Conservation (phyloP, 768 basidiomycete genomes). For the Leccinum uliginosum region DNA sequence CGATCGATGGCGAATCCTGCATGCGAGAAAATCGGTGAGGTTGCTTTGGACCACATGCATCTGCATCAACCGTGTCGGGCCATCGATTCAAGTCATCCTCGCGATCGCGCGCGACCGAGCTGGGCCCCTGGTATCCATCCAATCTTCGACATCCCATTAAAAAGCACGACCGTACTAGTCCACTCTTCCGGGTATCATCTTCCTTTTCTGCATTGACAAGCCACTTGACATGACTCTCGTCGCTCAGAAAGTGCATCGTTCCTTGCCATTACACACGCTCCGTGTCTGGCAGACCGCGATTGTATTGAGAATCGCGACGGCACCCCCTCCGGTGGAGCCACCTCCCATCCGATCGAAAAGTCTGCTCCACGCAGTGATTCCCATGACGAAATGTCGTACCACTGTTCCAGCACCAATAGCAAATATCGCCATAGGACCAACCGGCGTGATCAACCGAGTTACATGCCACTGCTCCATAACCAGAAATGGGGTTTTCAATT, state of each 20-base stretch:
- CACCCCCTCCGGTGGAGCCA: constrained; percentile 7
- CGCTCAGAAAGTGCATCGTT: not conserved
- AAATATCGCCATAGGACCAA: constrained; percentile 1
- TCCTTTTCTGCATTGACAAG: constrained; percentile 4
- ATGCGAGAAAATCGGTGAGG: not conserved
- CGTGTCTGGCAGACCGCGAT: not conserved
- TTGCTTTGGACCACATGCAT: not conserved
- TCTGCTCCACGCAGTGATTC: not conserved
- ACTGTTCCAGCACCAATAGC: constrained; percentile 5
- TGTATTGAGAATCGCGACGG: constrained; percentile 13
- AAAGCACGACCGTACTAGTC: not conserved
- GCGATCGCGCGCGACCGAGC: not conserved
- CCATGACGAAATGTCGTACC: not conserved
- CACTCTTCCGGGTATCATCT: not conserved
- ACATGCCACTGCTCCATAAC: not conserved
- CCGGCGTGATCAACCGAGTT: not conserved
- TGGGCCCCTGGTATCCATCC: not conserved
- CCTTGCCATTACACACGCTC: not conserved
- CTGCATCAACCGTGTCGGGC: not conserved
- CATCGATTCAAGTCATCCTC: not conserved
- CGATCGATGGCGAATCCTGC: constrained; percentile 7
- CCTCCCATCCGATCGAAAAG: not conserved
- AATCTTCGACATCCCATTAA: not conserved
- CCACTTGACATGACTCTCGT: not conserved
- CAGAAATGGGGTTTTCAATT: constrained; percentile 2